These are phyloP conservation scores for Kwoniella shandongensis DNA, from an alignment of 768 basidiomycete species.

Conservation along the genomic window DNA sequence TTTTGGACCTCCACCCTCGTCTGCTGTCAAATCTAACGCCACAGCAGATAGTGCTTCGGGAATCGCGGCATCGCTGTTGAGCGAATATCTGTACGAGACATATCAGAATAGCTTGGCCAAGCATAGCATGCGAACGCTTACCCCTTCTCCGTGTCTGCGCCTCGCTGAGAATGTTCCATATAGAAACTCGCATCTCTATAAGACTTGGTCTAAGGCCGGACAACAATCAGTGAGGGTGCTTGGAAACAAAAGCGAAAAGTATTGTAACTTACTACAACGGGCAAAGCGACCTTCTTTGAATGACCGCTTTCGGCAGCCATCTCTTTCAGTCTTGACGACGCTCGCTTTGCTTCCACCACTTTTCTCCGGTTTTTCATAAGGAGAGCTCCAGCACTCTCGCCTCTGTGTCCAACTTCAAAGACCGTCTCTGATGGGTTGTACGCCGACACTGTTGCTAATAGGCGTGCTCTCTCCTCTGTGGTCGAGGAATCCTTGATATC, in stretches of 20 bases:
- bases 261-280: too few relatives aligned
- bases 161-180: slow-evolving; percentile 87
- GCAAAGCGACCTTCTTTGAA: too few relatives aligned
- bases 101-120: background rate
- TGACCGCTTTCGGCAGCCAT: too few relatives aligned
- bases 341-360: slow-evolving; percentile 59
- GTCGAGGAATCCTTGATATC: slow-evolving; percentile 60
- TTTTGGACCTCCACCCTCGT: slow-evolving; percentile 64
- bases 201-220: slow-evolving; percentile 47
- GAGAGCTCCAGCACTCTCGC: slow-evolving; percentile 62
- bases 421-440: slow-evolving; percentile 88
- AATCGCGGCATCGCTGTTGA: slow-evolving; percentile 81
- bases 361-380: slow-evolving; percentile 88
- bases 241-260: too few relatives aligned
- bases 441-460: slow-evolving; percentile 72
- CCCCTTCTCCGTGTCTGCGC: slow-evolving; percentile 86
- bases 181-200: slow-evolving; percentile 84
- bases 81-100: slow-evolving; percentile 58
- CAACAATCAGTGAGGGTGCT: too few relatives aligned
- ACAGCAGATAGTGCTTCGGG: slow-evolving; percentile 53
- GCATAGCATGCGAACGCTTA: slow-evolving; percentile 51
- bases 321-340: too few relatives aligned
- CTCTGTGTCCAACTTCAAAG: slow-evolving; percentile 80
- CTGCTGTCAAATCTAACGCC: slow-evolving; percentile 85
- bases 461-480: slow-evolving; percentile 63